Percentiles rank a stretch among this genome's conserved stretches.
Evolutionary conservation across 1,284 basidiomycete species (phyloP).

Genomic region (Lignosus rhinocerotis): DNA sequence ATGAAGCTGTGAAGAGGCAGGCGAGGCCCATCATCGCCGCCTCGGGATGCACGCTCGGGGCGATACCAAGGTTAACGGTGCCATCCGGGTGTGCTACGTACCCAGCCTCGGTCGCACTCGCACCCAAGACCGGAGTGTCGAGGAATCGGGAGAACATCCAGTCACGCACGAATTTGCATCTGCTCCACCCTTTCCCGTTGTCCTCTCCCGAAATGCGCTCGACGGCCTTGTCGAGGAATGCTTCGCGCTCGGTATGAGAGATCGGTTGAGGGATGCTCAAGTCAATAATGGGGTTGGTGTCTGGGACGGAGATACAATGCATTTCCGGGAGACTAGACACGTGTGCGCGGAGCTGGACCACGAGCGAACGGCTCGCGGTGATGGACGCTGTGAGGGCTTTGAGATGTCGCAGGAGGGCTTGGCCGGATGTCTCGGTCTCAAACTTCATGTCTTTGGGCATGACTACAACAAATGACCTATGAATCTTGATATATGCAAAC

Average conservation of each 20-base stretch:
- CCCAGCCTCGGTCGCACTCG: background rate
- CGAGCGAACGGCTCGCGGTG: background rate
- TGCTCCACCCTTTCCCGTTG: no score
- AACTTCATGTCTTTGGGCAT: background rate
- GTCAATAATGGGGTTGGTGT: background rate
- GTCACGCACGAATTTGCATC: background rate
- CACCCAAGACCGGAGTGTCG: background rate
- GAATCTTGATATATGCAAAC: no score
- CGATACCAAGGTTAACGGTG: background rate
- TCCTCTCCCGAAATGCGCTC: background rate
- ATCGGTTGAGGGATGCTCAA: background rate
- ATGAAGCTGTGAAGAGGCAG: background rate
- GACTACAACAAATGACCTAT: background rate
- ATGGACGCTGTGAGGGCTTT: background rate
- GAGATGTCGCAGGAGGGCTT: background rate
- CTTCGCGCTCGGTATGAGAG: background rate
- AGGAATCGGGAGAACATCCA: background rate
- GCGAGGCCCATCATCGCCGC: background rate
- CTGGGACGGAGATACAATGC: background rate
- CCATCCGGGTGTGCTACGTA: background rate
- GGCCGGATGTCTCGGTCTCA: background rate
- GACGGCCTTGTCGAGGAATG: background rate
- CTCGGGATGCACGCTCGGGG: background rate
- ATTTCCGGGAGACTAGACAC: background rate
- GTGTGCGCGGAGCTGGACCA: background rate